These are phyloP conservation scores for Clarkia xantiana DNA, from an alignment of 345 rosid species.

Conservation along the genomic window DNA sequence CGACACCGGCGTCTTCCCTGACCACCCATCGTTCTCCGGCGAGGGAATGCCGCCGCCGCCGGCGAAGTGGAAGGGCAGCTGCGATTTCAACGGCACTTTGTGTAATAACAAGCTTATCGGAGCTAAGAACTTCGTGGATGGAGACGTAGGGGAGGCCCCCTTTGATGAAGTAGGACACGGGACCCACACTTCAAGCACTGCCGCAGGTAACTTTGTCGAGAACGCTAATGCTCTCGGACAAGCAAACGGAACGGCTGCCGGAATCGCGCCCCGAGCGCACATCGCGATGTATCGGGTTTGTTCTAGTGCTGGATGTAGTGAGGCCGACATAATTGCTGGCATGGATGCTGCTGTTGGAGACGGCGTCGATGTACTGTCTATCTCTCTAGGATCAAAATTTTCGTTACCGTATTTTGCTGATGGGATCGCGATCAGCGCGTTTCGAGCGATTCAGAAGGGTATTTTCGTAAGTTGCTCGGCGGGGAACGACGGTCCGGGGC, in stretches of 20 bases:
- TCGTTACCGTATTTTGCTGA: conserved; percentile 20
- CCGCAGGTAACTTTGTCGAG: conserved; percentile 18
- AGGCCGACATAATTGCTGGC: conserved; percentile 21
- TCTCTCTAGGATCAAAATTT: conserved; percentile 17
- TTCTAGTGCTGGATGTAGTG: conserved; percentile 11
- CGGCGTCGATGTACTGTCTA: conserved; percentile 26
- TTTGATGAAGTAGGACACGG: conserved; percentile 32
- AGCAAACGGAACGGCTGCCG: conserved; percentile 22
- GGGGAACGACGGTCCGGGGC: not conserved
- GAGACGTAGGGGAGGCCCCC: conserved; percentile 9
- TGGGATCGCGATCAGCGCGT: conserved; percentile 23
- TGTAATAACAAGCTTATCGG: conserved; percentile 34
- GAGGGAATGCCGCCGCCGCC: conserved; percentile 15
- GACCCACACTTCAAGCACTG: conserved; percentile 28
- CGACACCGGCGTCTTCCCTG: conserved; percentile 26
- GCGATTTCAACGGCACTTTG: conserved; percentile 11
- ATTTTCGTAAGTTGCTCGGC: conserved; percentile 28
- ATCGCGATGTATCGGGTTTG: conserved; percentile 30
- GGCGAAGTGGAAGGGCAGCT: conserved; percentile 25
- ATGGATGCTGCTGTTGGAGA: conserved; percentile 29
- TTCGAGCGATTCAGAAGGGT: conserved; percentile 19
- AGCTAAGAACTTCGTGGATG: conserved; percentile 12
- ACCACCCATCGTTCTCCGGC: conserved; percentile 20
- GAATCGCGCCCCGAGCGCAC: conserved; percentile 25
- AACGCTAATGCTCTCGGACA: conserved; percentile 18